Conservation (phyloP, 192 early-diverging fungal species). For the Entomortierella chlamydospora region DNA sequence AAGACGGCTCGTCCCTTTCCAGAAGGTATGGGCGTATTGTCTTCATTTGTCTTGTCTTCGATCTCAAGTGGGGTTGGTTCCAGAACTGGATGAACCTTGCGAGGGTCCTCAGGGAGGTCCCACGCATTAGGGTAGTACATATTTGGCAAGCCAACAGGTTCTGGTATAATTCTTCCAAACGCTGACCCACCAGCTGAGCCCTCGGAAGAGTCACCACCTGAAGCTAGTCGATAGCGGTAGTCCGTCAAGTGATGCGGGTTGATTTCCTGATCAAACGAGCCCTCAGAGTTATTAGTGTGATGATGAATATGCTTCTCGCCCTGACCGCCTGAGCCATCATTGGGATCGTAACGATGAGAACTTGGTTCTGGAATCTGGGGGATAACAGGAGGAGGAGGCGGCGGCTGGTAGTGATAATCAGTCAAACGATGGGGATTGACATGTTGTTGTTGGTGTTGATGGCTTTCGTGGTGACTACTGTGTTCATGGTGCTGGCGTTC, state of each 20-base stretch:
- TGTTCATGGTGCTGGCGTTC: conserved; percentile 22
- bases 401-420: conserved; percentile 50
- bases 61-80: conserved; percentile 8
- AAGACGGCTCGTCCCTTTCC: conserved; percentile 42
- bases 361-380: conserved; percentile 36
- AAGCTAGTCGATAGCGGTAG: conserved; percentile 38
- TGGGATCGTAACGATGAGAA: conserved; percentile 17
- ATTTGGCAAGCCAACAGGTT: conserved; percentile 42
- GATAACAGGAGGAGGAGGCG: conserved; percentile 25
- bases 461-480: conserved; percentile 7
- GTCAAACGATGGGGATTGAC: conserved; percentile 41
- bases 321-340: neutral
- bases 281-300: neutral
- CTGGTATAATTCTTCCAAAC: conserved; percentile 43
- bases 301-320: conserved; percentile 37
- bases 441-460: conserved; percentile 27
- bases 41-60: conserved; percentile 20
- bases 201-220: conserved; percentile 9
- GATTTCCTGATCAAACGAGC: conserved; percentile 8
- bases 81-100: conserved; percentile 19
- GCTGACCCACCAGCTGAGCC: neutral
- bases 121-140: conserved; percentile 55
- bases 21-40: conserved; percentile 31
- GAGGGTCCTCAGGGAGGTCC: conserved; percentile 47
- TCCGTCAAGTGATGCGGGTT: conserved; percentile 52